Conservation (phyloP, 805 yeast species). For the Saccharomycopsis sp. region DNA sequence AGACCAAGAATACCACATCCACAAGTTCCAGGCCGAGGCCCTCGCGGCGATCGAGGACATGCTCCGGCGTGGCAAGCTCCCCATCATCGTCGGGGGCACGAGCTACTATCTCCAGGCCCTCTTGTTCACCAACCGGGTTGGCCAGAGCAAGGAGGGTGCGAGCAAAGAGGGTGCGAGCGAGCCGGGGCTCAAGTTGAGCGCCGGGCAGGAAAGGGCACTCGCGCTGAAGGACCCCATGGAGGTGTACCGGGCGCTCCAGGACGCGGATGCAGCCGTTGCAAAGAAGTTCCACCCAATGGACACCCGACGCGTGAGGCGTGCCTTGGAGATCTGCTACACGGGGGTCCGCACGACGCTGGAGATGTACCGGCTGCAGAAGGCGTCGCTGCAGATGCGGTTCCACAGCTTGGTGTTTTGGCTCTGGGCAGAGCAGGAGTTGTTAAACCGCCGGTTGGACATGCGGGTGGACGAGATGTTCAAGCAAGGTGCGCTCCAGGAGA, state of each 20-base stretch:
- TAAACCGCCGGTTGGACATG: constrained; percentile 57
- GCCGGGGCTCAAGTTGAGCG: constrained; percentile 7
- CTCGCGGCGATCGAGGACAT: constrained; percentile 47
- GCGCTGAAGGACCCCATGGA: constrained; percentile 21
- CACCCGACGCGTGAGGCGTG: constrained; percentile 64
- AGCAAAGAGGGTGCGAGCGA: constrained; percentile 3
- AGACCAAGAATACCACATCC: constrained; percentile 75
- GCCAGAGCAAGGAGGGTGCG: constrained; percentile 26
- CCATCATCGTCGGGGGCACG: constrained; percentile 92
- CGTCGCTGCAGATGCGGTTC: constrained; percentile 34
- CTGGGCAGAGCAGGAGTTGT: constrained; percentile 49
- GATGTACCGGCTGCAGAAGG: constrained; percentile 36
- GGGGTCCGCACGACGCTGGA: constrained; percentile 66
- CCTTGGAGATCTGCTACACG: constrained; percentile 65
- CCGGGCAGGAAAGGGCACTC: constrained; percentile 4
- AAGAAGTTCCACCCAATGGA: constrained; percentile 90
- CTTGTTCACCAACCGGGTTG: constrained; percentile 59
- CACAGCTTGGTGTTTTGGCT: constrained; percentile 75
- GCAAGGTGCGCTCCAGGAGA: constrained; percentile 62
- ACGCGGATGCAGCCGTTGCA: constrained; percentile 63
- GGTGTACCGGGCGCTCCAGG: constrained; percentile 39
- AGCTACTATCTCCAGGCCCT: constrained; percentile 84
- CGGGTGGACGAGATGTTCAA: constrained; percentile 81
- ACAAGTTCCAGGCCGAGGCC: constrained; percentile 71
- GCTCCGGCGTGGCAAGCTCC: constrained; percentile 58